phyloP scores from a whole-genome alignment of 805 yeast genomes.

The Schizosaccharomyces lindneri region DNA sequence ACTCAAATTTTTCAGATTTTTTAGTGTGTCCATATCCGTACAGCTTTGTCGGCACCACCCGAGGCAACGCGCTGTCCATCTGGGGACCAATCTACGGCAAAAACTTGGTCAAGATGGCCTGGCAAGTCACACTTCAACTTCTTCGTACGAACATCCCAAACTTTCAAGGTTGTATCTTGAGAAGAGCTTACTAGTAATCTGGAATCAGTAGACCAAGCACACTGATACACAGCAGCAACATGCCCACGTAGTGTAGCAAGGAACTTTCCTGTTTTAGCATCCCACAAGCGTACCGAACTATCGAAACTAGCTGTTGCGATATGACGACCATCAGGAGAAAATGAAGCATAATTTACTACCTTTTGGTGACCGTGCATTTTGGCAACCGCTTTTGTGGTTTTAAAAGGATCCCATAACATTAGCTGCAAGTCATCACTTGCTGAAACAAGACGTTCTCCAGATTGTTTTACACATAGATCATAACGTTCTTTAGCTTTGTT shows the following conservation, averaged over 20 bases:
- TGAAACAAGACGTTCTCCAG: conserved; percentile 48
- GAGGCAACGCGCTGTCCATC: conserved; percentile 89
- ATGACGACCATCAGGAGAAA: conserved; percentile 82
- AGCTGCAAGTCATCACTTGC: conserved; percentile 95
- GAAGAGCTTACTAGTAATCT: conserved; percentile 75
- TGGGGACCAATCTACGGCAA: conserved; percentile 91
- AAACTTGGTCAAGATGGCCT: conserved; percentile 88
- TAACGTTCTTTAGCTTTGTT: conserved; percentile 33
- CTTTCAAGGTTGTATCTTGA: conserved; percentile 83
- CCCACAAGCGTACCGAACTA: conserved; percentile 89
- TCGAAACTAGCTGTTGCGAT: conserved; percentile 87
- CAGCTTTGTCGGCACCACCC: conserved; percentile 91
- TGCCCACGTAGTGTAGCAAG: conserved; percentile 83
- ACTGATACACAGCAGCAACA: conserved; percentile 92
- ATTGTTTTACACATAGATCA: conserved; percentile 38
- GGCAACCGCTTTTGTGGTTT: conserved; percentile 55
- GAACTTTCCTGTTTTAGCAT: conserved; percentile 76
- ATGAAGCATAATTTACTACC: conserved; percentile 80
- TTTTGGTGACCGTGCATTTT: conserved; percentile 97
- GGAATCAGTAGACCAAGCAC: conserved; percentile 93
- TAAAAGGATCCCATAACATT: conserved; percentile 74
- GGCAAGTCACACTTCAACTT: conserved; percentile 76
- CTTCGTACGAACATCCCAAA: conserved; percentile 78
- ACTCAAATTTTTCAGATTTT: too few relatives aligned
- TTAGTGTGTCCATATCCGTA: conserved; percentile 63